A percentile compares a stretch with the other conserved stretches of the same genome.
Evolutionary conservation across 1,284 basidiomycete genomes (phyloP).

Genomic region (Boletus mariae): DNA sequence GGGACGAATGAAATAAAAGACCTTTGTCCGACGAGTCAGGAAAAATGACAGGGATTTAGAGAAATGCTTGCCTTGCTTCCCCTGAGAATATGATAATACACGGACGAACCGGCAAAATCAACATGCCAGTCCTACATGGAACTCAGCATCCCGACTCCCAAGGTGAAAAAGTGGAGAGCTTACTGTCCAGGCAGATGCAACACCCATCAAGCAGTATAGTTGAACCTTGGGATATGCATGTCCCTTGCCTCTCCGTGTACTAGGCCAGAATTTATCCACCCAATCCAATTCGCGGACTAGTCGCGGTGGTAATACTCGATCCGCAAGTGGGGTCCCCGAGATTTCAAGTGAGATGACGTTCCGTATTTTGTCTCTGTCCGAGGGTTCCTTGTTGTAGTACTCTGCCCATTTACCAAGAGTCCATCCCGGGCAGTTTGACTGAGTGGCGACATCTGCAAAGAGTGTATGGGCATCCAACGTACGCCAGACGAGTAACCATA

Average conservation of each 20-base stretch:
- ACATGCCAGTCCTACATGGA: slow-evolving; percentile 89
- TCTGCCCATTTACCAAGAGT: slow-evolving; percentile 87
- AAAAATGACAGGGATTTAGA: slow-evolving; percentile 9
- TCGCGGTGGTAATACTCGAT: slow-evolving; percentile 77
- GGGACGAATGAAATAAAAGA: slow-evolving; percentile 94
- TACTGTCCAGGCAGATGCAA: slow-evolving; percentile 85
- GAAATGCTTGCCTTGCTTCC: slow-evolving; percentile 65
- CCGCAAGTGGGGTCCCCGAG: slow-evolving; percentile 70
- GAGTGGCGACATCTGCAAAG: slow-evolving; percentile 72
- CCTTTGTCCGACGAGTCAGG: slow-evolving; percentile 42
- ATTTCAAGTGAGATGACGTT: slow-evolving; percentile 91
- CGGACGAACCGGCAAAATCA: slow-evolving; percentile 93
- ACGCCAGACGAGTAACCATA: slow-evolving; percentile 34
- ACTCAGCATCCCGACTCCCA: slow-evolving; percentile 7
- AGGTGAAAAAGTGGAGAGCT: slow-evolving; percentile 24
- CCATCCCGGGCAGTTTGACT: slow-evolving; percentile 82
- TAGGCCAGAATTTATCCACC: slow-evolving; percentile 95
- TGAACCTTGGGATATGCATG: slow-evolving; percentile 91
- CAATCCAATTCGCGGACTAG: slow-evolving; percentile 91
- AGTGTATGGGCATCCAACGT: slow-evolving; percentile 5
- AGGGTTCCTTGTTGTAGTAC: slow-evolving; percentile 71
- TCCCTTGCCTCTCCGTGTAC: slow-evolving; percentile 66
- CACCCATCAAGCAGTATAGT: slow-evolving; percentile 93
- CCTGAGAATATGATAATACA: slow-evolving; percentile 87
- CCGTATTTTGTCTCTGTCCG: slow-evolving; percentile 75